Conservation (phyloP, 768 basidiomycete genomes). For the Rubroboletus pulcherrimus region DNA sequence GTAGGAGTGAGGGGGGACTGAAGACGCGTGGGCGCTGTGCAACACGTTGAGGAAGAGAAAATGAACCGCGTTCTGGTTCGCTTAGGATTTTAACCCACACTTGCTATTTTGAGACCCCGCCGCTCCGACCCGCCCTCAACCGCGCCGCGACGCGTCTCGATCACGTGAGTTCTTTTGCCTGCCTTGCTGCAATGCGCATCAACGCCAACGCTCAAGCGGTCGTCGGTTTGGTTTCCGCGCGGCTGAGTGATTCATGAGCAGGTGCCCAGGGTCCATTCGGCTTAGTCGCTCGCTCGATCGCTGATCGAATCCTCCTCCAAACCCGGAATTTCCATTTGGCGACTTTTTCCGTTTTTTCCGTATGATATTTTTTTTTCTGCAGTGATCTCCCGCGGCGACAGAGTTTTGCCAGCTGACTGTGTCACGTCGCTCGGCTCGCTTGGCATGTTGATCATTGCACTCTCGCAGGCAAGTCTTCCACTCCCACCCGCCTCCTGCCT, state of each 20-base stretch:
- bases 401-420: neutral
- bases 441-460: slow-evolving; percentile 10
- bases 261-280: slow-evolving; percentile 10
- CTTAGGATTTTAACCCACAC: slow-evolving; percentile 30
- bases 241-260: neutral
- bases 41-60: slow-evolving; percentile 30
- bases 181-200: no score
- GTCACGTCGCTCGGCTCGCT: neutral
- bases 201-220: no score
- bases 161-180: slow-evolving; percentile 22
- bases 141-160: slow-evolving; percentile 26
- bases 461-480: slow-evolving; percentile 5
- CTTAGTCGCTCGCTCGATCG: slow-evolving; percentile 10
- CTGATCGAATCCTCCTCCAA: slow-evolving; percentile 18
- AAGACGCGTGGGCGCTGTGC: slow-evolving; percentile 27
- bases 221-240: slow-evolving; percentile 5
- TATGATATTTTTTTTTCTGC: neutral
- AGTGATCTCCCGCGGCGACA: neutral
- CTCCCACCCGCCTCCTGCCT: slow-evolving; percentile 17
- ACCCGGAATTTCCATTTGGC: slow-evolving; percentile 12
- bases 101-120: slow-evolving; percentile 32
- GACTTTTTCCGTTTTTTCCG: slow-evolving; percentile 1
- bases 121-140: slow-evolving; percentile 28
- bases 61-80: slow-evolving; percentile 22
- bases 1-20: slow-evolving; percentile 2